Evolutionary conservation across 2,329 filamentous ascomycete species (phyloP), one percentile per base, ranked within the genome.

Genomic region (Fonsecaea nubica): DNA sequence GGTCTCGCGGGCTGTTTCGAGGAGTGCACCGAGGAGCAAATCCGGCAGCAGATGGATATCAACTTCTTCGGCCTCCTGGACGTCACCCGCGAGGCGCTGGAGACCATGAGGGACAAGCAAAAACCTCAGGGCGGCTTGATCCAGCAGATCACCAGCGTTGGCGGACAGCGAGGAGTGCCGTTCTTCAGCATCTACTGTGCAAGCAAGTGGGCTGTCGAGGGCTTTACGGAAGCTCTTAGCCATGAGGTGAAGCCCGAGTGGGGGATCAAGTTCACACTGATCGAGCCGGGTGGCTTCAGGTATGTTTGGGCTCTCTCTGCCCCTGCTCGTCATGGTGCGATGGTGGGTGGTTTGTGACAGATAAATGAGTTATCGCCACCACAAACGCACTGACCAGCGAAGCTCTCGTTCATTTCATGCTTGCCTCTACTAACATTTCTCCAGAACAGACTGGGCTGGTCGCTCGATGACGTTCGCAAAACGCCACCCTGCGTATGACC

Each of bases 11-110:
- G 83, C 12, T 80, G 83, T 57, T 82, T 87, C 56, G 86, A 89
- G 71, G 82, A 83, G 6, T 74, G 84, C 2, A 77, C 77, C 0
- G 79, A 86, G 1, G 73, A 79, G 1, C 80, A 86, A 35, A 82
- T 85, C 50, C 78, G 82, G 1, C 80, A 74, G 2, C 83, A 88
- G 71, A 82, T 89, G 75, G 84, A 89, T 58, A 81, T 85, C 66
- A 89, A 89, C 71, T 84, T 88, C 72, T 87, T 85, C 63, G 86
- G 87, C 2, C 75, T 87, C 0, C 74, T 88, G 4, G 79, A 84
- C 53, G 82, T 87, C 0, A 87, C 85, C 4, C 55, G 68, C 38
- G 68, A 69, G 42, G 74, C 74, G 3, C 54, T 77, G 33, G 65
- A 66, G 55, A 63, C 72, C 1, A 74, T 77, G 66, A 65, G 74